Evolutionary conservation across 179 eudicot genomes (phyloP).

Genomic region (Beta corolliflora): DNA sequence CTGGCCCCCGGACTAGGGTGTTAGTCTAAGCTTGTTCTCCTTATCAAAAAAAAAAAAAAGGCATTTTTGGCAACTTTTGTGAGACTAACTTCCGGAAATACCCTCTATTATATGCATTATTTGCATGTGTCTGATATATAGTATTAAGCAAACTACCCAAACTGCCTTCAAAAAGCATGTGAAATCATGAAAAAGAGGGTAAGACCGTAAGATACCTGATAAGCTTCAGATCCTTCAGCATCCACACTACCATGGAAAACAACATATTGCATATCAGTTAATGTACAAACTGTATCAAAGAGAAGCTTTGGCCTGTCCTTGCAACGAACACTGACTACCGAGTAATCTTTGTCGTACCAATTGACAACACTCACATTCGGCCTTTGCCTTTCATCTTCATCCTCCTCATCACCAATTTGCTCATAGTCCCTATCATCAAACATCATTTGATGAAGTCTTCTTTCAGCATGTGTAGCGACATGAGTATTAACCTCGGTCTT

Average conservation of each 20-base stretch:
- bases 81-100: no score
- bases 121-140: no score
- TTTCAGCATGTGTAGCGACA: slow-evolving; percentile 61
- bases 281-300: slow-evolving; percentile 81
- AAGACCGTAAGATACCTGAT: slow-evolving; percentile 56
- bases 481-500: slow-evolving; percentile 64
- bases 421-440: slow-evolving; percentile 85
- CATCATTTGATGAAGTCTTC: slow-evolving; percentile 94
- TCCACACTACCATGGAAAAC: slow-evolving; percentile 95
- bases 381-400: slow-evolving; percentile 41
- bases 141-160: no score
- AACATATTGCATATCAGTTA: slow-evolving; percentile 92
- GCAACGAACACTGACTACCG: slow-evolving; percentile 80
- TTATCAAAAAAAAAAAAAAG: no score
- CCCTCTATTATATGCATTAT: no score
- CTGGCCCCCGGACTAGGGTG: no score
- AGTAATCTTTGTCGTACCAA: slow-evolving; percentile 88
- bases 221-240: slow-evolving; percentile 81
- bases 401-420: slow-evolving; percentile 40
- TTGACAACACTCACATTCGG: slow-evolving; percentile 79
- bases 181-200: background rate
- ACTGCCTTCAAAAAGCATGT: background rate
- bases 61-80: no score
- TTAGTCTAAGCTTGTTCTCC: no score
- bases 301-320: slow-evolving; percentile 94